A percentile compares a stretch with the other conserved stretches of the same genome.
These are phyloP conservation scores for Hyphopichia pseudoburtonii DNA, from an alignment of 1,139 yeast genomes.

Conservation along the genomic window DNA sequence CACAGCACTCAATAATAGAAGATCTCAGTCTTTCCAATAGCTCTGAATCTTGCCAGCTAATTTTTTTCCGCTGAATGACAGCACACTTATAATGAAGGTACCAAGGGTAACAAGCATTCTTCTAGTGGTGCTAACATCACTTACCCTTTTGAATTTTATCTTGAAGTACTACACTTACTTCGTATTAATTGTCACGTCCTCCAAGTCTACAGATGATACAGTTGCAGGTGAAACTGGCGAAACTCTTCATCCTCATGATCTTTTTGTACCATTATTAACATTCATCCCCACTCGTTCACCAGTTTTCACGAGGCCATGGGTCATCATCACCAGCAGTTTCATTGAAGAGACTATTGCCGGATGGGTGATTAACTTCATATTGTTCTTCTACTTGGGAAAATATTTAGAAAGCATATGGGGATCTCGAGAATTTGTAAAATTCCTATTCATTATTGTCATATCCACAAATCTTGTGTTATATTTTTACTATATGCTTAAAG, in stretches of 20 bases:
- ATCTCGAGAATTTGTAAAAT: conserved; percentile 29
- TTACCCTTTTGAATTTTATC: conserved; percentile 27
- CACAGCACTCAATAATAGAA: too few species aligned
- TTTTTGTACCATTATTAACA: conserved; percentile 40
- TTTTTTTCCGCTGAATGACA: too few species aligned
- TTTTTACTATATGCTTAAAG: conserved; percentile 35
- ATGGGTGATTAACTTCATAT: conserved; percentile 22
- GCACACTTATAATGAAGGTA: conserved; percentile 28
- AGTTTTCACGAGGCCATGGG: conserved; percentile 40
- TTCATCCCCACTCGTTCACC: conserved; percentile 41
- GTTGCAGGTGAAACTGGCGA: conserved; percentile 37
- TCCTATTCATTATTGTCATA: conserved; percentile 22
- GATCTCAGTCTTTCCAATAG: too few species aligned
- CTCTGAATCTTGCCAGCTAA: neutral
- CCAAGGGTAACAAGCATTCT: conserved; percentile 37
- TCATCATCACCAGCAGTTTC: conserved; percentile 32
- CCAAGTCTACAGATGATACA: conserved; percentile 24
- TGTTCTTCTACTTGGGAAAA: conserved; percentile 36
- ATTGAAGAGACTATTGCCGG: conserved; percentile 36
- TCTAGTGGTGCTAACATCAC: conserved; percentile 31
- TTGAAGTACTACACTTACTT: conserved; percentile 34
- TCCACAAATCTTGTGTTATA: conserved; percentile 35
- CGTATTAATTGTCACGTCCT: conserved; percentile 30
- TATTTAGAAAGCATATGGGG: conserved; percentile 44
- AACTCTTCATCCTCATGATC: conserved; percentile 42